Conservation (phyloP, 2,329 filamentous ascomycete species). For the Xylaria sp. region DNA sequence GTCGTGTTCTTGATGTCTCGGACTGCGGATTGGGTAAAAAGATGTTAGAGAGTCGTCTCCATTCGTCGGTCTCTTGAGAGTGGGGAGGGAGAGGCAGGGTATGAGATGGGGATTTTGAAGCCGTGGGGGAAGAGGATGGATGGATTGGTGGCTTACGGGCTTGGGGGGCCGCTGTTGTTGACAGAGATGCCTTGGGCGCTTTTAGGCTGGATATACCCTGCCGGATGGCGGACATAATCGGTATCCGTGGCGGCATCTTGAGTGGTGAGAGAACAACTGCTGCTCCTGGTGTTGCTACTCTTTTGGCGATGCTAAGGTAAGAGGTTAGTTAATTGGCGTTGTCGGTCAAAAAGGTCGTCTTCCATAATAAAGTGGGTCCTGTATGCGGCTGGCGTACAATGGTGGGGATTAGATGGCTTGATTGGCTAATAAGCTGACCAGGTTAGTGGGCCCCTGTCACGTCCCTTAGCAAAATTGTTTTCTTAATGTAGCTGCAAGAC, state of each 20-base stretch:
- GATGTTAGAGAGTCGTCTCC: background rate
- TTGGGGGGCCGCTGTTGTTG: constrained; percentile 42
- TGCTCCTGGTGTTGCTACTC: constrained; percentile 8
- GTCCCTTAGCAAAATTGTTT: constrained; percentile 17
- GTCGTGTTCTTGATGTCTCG: constrained; percentile 36
- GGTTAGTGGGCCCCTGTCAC: constrained; percentile 1
- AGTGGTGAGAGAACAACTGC: constrained; percentile 31
- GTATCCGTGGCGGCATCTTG: constrained; percentile 57
- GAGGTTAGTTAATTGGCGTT: constrained; percentile 8
- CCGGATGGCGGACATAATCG: constrained; percentile 44
- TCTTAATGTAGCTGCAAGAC: constrained; percentile 22
- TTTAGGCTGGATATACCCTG: constrained; percentile 39
- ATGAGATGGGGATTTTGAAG: constrained; percentile 3
- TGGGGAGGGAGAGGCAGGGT: background rate
- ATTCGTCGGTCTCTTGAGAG: background rate
- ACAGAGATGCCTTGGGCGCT: constrained; percentile 44
- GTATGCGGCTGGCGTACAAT: background rate
- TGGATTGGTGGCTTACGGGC: constrained; percentile 40
- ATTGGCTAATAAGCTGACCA: constrained; percentile 12
- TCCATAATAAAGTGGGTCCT: constrained; percentile 11
- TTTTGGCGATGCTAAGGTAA: constrained; percentile 15
- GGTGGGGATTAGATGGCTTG: background rate
- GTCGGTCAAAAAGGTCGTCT: constrained; percentile 3
- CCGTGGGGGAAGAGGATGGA: background rate
- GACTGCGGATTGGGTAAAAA: constrained; percentile 32